Base-by-base conservation (phyloP, 306 rosid species). In the Castanea crenata region DNA sequence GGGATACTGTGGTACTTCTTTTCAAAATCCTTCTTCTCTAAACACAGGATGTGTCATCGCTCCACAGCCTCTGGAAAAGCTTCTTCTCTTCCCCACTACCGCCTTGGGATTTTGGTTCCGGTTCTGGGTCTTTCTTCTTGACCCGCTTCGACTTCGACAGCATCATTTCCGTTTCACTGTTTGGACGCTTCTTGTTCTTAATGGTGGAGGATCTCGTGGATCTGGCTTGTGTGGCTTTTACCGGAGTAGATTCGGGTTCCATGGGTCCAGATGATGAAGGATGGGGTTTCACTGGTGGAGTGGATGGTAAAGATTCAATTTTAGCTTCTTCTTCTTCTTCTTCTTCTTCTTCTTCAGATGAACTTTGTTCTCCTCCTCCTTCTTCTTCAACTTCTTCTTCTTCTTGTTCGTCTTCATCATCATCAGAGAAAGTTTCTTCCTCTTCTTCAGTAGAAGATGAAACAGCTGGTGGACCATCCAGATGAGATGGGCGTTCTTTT, bases 261-360 rank as follows among this genome's bases (percentile, higher is more conserved):
- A 83, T 85, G 21, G 93, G 90, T 82, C 84, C 88, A 0, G 93
- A 83, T 3, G 89, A 83, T 0, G 90, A 61, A 41, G 85, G 4
- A 31, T 29, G 44, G 6, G 85, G 13, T 51, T 79, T 87, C 34
- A 55, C 56, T 31, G 3, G 5, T 3, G 86, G 72, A 31, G 76
- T 9, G 0, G 83, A 46, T 31, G 83, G 84, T 4, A 62, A 11
- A 65, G 58, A 15, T 21, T 75, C 1, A 3, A 67, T 19, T 16
- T 83, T 80, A 32, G 76, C 23, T 21, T 21, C 23, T 21, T 21
- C 29, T 0, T 81, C 59, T 31, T 75, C 19, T 5, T 55, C 81
- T 0, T 38, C 78, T 27, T 75, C 88, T 0, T 61, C 89, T 32
- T 80, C 90, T 3, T 79, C 77, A 49, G 82, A 78, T 5, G 77